Conservation (phyloP, 768 basidiomycete genomes). For the Boletales sp. region DNA sequence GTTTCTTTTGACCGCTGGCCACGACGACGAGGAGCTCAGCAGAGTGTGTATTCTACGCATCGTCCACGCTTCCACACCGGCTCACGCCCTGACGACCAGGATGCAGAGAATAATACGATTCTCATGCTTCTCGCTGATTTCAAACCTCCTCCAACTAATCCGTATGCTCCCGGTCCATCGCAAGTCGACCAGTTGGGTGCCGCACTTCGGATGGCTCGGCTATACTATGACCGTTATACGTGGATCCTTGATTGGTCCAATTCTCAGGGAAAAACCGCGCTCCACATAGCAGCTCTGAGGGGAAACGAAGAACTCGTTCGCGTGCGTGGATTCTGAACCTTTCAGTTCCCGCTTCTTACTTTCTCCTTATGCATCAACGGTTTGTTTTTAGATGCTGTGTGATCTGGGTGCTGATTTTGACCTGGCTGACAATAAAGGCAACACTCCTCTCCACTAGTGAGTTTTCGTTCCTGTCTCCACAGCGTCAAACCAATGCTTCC, state of each 20-base stretch:
- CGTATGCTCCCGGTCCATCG: conserved; percentile 44
- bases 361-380: conserved; percentile 11
- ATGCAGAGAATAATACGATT: conserved; percentile 89
- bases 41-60: conserved; percentile 51
- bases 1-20: conserved; percentile 78
- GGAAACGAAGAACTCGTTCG: conserved; percentile 88
- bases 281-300: conserved; percentile 83
- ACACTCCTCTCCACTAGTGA: conserved; percentile 91
- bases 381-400: conserved; percentile 69
- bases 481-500: conserved; percentile 6
- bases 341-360: conserved; percentile 6
- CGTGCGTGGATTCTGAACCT: conserved; percentile 42
- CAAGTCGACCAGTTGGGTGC: conserved; percentile 67
- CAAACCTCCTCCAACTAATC: conserved; percentile 47
- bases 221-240: conserved; percentile 84
- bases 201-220: conserved; percentile 77
- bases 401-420: conserved; percentile 89
- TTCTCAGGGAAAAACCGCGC: conserved; percentile 80
- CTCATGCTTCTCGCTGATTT: conserved; percentile 90
- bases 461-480: conserved; percentile 25
- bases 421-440: conserved; percentile 86
- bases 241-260: conserved; percentile 93
- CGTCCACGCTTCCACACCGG: conserved; percentile 7
- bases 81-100: conserved; percentile 45
- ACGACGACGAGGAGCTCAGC: conserved; percentile 92